Conservation (phyloP, 2,329 filamentous ascomycete genomes). For the Botryotinia calthae region DNA sequence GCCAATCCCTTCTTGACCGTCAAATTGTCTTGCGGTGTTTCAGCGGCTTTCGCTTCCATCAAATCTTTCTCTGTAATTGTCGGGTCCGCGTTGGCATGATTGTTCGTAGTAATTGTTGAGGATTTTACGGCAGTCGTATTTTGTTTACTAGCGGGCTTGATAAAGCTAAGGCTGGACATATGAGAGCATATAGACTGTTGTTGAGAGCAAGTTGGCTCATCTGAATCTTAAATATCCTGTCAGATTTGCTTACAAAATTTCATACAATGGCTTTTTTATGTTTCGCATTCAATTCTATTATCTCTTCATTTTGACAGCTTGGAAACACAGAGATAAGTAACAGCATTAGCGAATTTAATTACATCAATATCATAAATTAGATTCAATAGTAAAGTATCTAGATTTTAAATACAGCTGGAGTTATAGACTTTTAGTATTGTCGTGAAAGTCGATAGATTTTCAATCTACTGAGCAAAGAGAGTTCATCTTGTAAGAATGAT, state of each 20-base stretch:
- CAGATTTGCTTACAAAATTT: not conserved
- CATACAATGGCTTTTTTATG: not conserved
- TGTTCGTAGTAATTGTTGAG: constrained; percentile 38
- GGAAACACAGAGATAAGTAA: not conserved
- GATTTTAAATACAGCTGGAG: accelerated
- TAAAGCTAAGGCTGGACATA: not conserved
- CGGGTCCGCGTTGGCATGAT: constrained; percentile 33
- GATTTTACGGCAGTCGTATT: constrained; percentile 38
- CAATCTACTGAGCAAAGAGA: not conserved
- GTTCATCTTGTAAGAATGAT: not conserved
- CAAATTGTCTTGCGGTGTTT: constrained; percentile 37
- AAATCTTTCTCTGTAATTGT: constrained; percentile 30
- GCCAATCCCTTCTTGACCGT: constrained; percentile 38
- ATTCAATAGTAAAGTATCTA: not conserved
- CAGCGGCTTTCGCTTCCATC: constrained; percentile 34
- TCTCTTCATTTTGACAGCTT: not conserved
- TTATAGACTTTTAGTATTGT: not conserved
- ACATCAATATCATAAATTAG: not conserved
- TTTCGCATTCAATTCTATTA: not conserved
- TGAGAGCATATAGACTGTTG: not conserved
- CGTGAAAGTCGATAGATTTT: accelerated
- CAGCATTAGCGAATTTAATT: not conserved
- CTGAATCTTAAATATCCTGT: too few species aligned
- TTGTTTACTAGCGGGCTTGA: constrained; percentile 32
- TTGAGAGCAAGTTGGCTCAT: not conserved